Base-by-base conservation (phyloP, 441 rosid species). In the Gossypium aridum region DNA sequence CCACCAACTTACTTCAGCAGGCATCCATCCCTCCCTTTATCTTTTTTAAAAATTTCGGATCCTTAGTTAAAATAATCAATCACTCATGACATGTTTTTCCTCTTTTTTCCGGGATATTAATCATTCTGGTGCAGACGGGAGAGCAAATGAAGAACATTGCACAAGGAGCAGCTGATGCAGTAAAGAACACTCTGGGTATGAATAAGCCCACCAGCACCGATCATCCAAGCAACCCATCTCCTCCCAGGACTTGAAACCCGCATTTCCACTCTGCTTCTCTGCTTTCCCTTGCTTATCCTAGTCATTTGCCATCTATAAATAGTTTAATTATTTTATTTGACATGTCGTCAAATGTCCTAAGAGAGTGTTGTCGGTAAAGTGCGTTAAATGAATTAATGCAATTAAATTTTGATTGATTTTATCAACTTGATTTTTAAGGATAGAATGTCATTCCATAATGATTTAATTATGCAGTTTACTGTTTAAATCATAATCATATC, bases 1-100 rank as follows among this genome's bases (percentile, higher is more conserved):
- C 89, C 34, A 25, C 89, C 64, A 74, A 39, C 78, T 84, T 84
- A 43, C 14, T 86, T 14, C 84, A 82, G 31, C 85, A 85, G 83
- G 86, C 68, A 16, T 7, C 20, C 57, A 71, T 7, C 16, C 14
- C 20, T 16, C 22, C 7, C 16, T 71, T 55, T 47, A 2, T 64
- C 17, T 8, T 2, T 34, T 3, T 34, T 31, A 16, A 23, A 64
- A 68, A 49, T 3, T 49, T 14, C 45, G 2, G 45, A 37, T 37
- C 45, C 45, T 37, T 8, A 7, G 45, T 37, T 8, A 37, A 37
- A 37, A 37, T 37, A 37, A 37, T 37, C 45, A 37, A 37, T 37
- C 45, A 37, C 10, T 37, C 45, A 2, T 37, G 45, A 8, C 45
- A 37, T 37, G 45, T 37, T 37, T 49, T 49, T 13, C n/a, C 7